Evolutionary conservation across 1,139 yeast species (phyloP), one percentile per base, ranked within the genome.

Genomic region (Lodderomyces theae): DNA sequence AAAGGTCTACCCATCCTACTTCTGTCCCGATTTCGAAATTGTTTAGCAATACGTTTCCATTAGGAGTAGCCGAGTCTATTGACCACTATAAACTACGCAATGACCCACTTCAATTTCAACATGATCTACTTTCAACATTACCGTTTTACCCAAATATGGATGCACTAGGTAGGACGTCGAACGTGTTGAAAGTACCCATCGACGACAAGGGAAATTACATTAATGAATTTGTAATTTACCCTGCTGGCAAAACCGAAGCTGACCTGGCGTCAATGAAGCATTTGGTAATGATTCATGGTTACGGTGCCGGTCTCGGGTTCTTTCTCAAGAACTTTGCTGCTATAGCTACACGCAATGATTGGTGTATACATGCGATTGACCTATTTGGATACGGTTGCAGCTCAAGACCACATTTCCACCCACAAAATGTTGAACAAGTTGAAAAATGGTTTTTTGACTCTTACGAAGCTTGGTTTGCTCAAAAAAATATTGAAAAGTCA

Each of bases 361-460:
- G 88, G 86, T 69, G 80, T 43, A 69, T 85, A 24, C 92, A 84
- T 61, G 80, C 88, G 0, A 72, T 85, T 12, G 92, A 85, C 54
- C 59, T 84, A 25, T 69, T 83, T n/a, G 94, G 92, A 0, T 84
- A 82, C 54, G 92, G 92, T 0, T 81, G 83, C 51, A 81, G 88
- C 1, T 75, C 87, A 1, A 63, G 92, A 45, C 84, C 86, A 0
- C 63, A 66, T 8, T 80, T 79, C 42, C 31, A 41, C 30, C 46
- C 47, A 1, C 15, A 37, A 3, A 51, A 53, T n/a, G 50, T 63
- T 11, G 49, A 50, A 44, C 52, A 59, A 39, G 79, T 77, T 21
- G 83, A 78, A 50, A 50, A 56, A 4, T 74, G 80, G 76, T 79
- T 79, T 54, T 77, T 74, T 39, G 72, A 74, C 36, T 74, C 82